Evolutionary conservation across 495 filamentous ascomycete species (phyloP).

Genomic region (Letharia lupina): DNA sequence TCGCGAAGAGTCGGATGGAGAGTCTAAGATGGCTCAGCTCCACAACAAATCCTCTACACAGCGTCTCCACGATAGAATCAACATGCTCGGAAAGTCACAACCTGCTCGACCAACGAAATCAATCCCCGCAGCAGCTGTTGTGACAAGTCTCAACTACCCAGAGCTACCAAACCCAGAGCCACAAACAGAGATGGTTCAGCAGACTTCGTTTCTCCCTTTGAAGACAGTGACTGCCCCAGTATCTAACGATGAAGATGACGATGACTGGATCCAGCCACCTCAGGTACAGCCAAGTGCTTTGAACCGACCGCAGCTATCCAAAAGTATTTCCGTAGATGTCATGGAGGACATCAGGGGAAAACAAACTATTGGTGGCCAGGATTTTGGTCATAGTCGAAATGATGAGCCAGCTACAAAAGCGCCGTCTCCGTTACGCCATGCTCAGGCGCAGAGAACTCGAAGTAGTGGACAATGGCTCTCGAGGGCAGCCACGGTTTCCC

Average conservation of each 20-base stretch:
- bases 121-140: conserved; percentile 43
- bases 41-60: conserved; percentile 91
- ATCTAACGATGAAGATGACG: conserved; percentile 49
- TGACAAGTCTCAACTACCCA: conserved; percentile 45
- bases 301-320: conserved; percentile 41
- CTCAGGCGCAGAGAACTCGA: not conserved
- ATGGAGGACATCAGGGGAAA: conserved; percentile 48
- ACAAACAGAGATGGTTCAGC: conserved; percentile 25
- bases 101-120: conserved; percentile 63
- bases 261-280: conserved; percentile 77
- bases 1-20: conserved; percentile 34
- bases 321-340: conserved; percentile 50
- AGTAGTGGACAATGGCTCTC: not conserved
- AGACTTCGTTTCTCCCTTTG: conserved; percentile 26
- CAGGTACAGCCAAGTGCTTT: conserved; percentile 30
- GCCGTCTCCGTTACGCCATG: conserved; percentile 13
- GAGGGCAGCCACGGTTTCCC: not conserved
- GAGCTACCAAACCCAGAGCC: conserved; percentile 42
- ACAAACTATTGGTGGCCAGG: conserved; percentile 32
- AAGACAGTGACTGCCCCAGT: conserved; percentile 13
- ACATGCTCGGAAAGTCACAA: conserved; percentile 78
- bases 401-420: conserved; percentile 5
- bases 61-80: conserved; percentile 83
- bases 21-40: conserved; percentile 39
- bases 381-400: conserved; percentile 29